Conservation (phyloP, 306 rosid species). For the Cucumis sativus region DNA sequence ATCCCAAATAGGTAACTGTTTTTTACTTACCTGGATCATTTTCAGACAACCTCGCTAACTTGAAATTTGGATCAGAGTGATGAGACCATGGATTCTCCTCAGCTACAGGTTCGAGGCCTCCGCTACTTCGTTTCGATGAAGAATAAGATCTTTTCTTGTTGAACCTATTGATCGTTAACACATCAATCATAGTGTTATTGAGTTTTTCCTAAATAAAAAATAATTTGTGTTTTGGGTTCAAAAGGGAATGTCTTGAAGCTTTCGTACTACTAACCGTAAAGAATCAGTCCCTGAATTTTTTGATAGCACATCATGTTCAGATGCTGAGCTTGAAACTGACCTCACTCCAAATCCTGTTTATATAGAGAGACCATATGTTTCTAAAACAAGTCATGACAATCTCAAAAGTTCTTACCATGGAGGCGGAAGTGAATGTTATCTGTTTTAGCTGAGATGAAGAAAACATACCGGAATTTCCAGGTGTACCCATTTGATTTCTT, state of each 20-base stretch:
- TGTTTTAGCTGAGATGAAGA: background rate
- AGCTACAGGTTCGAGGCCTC: constrained; percentile 49
- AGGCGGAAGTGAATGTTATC: background rate
- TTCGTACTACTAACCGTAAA: constrained; percentile 33
- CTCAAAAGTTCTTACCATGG: background rate
- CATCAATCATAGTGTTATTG: constrained; percentile 1
- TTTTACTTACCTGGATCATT: constrained; percentile 45
- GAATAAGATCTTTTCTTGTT: constrained; percentile 39
- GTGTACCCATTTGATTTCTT: constrained; percentile 25
- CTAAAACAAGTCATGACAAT: background rate
- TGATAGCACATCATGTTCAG: constrained; percentile 40
- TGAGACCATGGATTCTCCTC: constrained; percentile 27
- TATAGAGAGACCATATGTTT: constrained; percentile 5
- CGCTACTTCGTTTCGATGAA: constrained; percentile 42
- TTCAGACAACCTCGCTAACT: constrained; percentile 34
- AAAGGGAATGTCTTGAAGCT: background rate
- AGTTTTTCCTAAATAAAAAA: background rate
- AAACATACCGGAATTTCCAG: constrained; percentile 37
- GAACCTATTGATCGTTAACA: constrained; percentile 22
- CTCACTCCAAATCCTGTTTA: constrained; percentile 27
- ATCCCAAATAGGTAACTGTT: background rate
- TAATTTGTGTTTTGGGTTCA: background rate
- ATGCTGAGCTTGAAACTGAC: constrained; percentile 38
- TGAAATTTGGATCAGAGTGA: constrained; percentile 29
- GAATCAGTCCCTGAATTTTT: constrained; percentile 24